Evolutionary conservation across 2,329 filamentous ascomycete genomes (phyloP), one percentile per base, ranked within the genome.

Genomic region (Aspergillus alliaceus): DNA sequence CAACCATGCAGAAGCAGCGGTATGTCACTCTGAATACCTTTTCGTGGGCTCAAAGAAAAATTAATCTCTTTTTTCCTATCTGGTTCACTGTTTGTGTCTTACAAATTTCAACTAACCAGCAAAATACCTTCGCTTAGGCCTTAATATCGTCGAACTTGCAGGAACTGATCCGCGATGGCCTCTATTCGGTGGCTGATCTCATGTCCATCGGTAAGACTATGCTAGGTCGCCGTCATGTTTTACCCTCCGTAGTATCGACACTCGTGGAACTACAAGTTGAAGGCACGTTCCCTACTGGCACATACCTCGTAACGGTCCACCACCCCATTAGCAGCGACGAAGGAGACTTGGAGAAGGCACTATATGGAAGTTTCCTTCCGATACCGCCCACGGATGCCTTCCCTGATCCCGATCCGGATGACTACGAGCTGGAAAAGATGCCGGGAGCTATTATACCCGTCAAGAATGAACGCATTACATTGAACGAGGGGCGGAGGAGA

Each of bases 161-260:
- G 75, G 93, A 98, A 84, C 88, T 97, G 68, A 96, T 98, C 74
- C 93, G 93, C 74, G 93, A 98, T 93, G 93, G 93, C 72, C 87
- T 89, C 65, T 91, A 97, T 78, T 90, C 85, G 14, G 93, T 98
- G 53, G 89, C 93, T 37, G 92, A 96, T 74, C 90, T 98, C 71
- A 98, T 98, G 93, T 81, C 86, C 59, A 85, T 96, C 62, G 93
- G 93, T 66, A 87, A 90, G 67, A 93, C 90, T 54, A 93, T 98
- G 88, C 89, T 98, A 2, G 93, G 93, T 62, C 90, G 93, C 9
- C 90, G 93, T 32, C 93, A 98, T 75, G 93, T 98, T 59, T 82
- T 91, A 42, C 92, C 93, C 22, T 87, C 89, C 11, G 93, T 97
- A 24, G 85, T 88, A 58, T 82, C 84, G 40, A 92, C 90, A 3